Evolutionary conservation across 768 basidiomycete genomes (phyloP).

Genomic region (Boletus edulis): DNA sequence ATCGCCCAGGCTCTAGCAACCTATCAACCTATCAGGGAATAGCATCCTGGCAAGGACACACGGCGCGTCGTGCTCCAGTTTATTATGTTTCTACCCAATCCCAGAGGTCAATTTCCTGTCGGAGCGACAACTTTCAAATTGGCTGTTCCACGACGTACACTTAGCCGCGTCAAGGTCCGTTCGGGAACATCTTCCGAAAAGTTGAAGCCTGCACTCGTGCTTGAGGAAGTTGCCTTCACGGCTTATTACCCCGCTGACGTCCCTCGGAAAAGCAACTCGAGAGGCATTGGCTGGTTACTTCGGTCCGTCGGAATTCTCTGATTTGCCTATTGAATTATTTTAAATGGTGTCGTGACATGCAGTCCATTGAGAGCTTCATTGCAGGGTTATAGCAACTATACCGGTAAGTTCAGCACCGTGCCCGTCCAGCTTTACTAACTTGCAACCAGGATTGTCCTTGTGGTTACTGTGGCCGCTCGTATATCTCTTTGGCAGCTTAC

Average conservation of each 20-base stretch:
- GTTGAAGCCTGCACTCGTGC: constrained; percentile 42
- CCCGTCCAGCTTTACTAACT: neutral
- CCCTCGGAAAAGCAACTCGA: constrained; percentile 22
- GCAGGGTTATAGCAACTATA: constrained; percentile 48
- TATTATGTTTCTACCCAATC: constrained; percentile 39
- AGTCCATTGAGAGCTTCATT: constrained; percentile 45
- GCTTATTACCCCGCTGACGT: constrained; percentile 61
- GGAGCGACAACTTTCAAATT: constrained; percentile 57
- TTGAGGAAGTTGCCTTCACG: constrained; percentile 65
- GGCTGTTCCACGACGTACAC: constrained; percentile 37
- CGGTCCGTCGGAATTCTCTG: constrained; percentile 38
- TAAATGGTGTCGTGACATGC: constrained; percentile 1
- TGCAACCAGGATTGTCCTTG: constrained; percentile 22
- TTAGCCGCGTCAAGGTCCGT: constrained; percentile 43
- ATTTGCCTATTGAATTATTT: neutral
- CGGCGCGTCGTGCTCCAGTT: neutral
- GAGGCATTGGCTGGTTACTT: constrained; percentile 55
- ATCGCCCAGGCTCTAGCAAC: too few species aligned
- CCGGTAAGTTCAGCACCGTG: constrained; percentile 33
- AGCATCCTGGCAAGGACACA: neutral
- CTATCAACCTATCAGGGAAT: too few species aligned
- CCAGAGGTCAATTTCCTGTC: constrained; percentile 50
- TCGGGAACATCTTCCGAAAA: constrained; percentile 15
- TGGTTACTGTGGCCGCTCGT: constrained; percentile 43
- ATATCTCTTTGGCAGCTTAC: constrained; percentile 47